Evolutionary conservation across 345 rosid species (phyloP), one percentile per base, ranked within the genome.

Genomic region (Noccaea caerulescens): DNA sequence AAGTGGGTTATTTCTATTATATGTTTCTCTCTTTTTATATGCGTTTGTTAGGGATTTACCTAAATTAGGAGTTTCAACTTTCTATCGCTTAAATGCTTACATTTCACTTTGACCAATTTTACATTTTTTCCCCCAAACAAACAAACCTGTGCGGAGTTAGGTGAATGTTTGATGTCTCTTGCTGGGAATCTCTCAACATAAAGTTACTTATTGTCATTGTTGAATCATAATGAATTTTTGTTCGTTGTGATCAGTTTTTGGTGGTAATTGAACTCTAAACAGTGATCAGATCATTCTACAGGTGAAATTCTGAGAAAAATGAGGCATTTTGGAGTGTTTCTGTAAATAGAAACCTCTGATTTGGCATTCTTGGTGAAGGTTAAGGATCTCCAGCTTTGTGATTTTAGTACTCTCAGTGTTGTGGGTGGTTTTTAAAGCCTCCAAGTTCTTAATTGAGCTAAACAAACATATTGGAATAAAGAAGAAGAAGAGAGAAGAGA

Each of bases 261-360:
- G 2, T 41, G 10, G 42, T 50, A 55, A 11, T 10, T 72, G 30
- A 30, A 32, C 20, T 56, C 27, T 37, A 45, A 68, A 36, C 46
- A 32, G 3, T 23, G 54, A 46, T 73, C 11, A 44, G 46, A 78
- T 10, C 46, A 13, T 64, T 75, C 78, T 67, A 6, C 81, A 80
- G 90, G 86, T 72, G 78, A 66, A 6, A 3, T 4, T 53, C 34
- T 20, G 56, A 58, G 30, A 41, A 53, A 23, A 54, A 12, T 42
- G 66, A 68, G 8, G 68, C 33, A 45, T 58, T 65, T 57, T 42
- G 61, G 52, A 63, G 63, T 43, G 42, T 70, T 50, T 57, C 70
- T 77, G 56, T 62, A 41, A 57, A 47, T 38, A 53, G 73, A 37
- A 59, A 70, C 66, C 81, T 34, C 4, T 2, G 38, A 46, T 55